A percentile compares a stretch with the other conserved stretches of the same genome.
Evolutionary conservation across 2,329 filamentous ascomycete genomes (phyloP).

Genomic region (Curvularia sp.): DNA sequence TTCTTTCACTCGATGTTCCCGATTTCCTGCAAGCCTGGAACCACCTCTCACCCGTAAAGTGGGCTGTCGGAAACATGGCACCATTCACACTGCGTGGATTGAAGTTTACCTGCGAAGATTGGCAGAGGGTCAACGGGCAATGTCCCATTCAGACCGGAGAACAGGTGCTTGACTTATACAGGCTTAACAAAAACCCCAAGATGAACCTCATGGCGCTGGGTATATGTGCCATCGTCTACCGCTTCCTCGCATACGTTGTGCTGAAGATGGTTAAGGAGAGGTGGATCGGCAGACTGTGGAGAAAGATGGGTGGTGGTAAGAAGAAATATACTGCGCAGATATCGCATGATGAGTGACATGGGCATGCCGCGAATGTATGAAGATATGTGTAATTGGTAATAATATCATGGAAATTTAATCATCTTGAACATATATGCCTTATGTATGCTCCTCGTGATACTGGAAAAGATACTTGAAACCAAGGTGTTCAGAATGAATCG

Average conservation of each 20-base stretch:
- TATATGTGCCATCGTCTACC: constrained; percentile 69
- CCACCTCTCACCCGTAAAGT: constrained; percentile 74
- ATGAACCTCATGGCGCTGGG: constrained; percentile 69
- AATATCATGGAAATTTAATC: not conserved
- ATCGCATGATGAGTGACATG: not conserved
- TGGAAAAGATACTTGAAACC: not conserved
- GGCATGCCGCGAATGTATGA: not conserved
- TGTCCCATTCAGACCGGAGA: constrained; percentile 72
- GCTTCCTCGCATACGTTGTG: constrained; percentile 67
- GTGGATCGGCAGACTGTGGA: constrained; percentile 53
- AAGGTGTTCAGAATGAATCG: not conserved
- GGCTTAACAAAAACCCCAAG: constrained; percentile 66
- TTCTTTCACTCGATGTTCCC: constrained; percentile 14
- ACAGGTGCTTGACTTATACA: constrained; percentile 72
- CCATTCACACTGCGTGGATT: constrained; percentile 69
- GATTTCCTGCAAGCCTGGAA: constrained; percentile 61
- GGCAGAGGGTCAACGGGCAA: constrained; percentile 65
- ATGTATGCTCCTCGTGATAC: not conserved
- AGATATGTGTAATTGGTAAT: not conserved
- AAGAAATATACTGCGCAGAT: constrained; percentile 14
- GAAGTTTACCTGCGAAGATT: constrained; percentile 67
- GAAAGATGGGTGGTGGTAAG: constrained; percentile 28
- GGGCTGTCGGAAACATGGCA: constrained; percentile 70
- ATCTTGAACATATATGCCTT: not conserved
- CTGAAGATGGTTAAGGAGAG: constrained; percentile 62